These are phyloP conservation scores for Themeda triandra DNA, from an alignment of 176 grass and related monocot genomes.

Conservation along the genomic window DNA sequence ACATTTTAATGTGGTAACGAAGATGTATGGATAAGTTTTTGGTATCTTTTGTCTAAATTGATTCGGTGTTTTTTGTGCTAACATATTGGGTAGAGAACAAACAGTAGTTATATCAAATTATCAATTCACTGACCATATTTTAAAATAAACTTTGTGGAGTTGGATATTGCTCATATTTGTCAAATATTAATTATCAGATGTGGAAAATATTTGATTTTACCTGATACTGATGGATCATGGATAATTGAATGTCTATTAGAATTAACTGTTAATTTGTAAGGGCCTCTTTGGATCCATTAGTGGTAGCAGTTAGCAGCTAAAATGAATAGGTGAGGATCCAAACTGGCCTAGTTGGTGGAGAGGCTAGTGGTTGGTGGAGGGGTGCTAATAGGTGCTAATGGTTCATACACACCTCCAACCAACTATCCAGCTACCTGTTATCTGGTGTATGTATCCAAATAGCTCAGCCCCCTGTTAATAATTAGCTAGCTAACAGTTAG, in stretches of 20 bases:
- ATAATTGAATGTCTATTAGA: conserved; percentile 7
- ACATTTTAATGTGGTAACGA: conserved; percentile 2
- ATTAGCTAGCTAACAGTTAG: no score
- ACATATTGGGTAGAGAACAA: conserved; percentile 5
- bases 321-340: neutral
- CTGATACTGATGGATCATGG: neutral
- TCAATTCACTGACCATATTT: neutral
- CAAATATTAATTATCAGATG: neutral
- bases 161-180: neutral
- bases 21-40: neutral
- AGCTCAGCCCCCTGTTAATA: no score
- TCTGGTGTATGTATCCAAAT: no score
- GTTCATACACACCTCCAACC: no score
- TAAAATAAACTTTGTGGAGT: neutral
- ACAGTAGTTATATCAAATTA: neutral
- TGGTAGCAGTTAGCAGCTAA: neutral
- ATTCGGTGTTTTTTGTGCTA: conserved; percentile 12
- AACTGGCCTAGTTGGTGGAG: neutral
- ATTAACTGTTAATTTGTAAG: neutral
- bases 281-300: neutral
- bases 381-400: neutral
- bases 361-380: neutral
- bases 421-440: no score
- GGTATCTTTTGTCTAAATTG: neutral
- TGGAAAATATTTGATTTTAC: neutral